Evolutionary conservation across 805 yeast species (phyloP), one percentile per base, ranked within the genome.

Genomic region (Danielia oregonensis): DNA sequence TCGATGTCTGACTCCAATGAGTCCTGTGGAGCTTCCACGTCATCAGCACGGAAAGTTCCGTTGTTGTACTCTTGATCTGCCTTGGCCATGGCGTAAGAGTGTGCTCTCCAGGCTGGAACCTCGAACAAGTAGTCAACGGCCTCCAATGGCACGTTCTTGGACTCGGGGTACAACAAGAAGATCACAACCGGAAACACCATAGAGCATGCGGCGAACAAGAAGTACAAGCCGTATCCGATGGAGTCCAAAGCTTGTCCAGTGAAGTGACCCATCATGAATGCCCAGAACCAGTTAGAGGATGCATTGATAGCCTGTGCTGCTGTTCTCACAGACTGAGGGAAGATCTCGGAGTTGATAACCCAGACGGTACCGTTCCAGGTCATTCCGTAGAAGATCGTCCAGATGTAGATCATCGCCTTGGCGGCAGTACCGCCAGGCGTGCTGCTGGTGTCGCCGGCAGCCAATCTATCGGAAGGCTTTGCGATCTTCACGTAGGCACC

Each of bases 311-410:
- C 63, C 41, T 63, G 68, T 11, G 68, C 65, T 5, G 63, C 61
- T 9, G 65, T 63, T 44, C 76, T 51, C 26, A 69, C 60, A 15
- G 65, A 59, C 27, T 64, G 63, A n/a, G 67, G 63, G 45, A 67
- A 69, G 12, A 69, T 65, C 40, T 71, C 77, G 5, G 73, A 59
- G 43, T 70, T 65, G 45, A 68, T 64, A 18, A 69, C 70, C 65
- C 70, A 71, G 7, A 71, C 68, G 2, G 70, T 64, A 6, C 74
- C 77, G 39, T 63, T 59, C 74, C 74, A 68, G 9, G 70, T 60
- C 27, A 55, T 37, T 1, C 70, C 72, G 42, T 62, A 71, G 30
- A 63, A 58, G 24, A 68, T 37, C 4, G 74, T 68, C 74, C 76
- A 70, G 26, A 71, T 57, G 50, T 70, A 67, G 37, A 69, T 56